Base-by-base conservation (phyloP, 208 protist genomes). In the Leishmania arabica region DNA sequence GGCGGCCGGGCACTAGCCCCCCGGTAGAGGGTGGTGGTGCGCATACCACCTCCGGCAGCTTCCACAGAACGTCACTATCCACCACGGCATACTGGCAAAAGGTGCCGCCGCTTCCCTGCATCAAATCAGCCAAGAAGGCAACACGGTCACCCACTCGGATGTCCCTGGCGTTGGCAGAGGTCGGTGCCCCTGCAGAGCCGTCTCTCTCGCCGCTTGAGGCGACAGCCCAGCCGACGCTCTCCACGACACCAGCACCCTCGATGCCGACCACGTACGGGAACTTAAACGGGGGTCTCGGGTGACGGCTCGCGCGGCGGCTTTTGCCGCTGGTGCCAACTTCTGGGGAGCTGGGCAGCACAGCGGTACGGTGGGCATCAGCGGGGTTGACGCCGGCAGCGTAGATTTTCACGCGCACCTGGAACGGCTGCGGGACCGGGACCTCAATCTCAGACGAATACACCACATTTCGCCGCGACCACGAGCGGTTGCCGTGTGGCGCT, bases 71-170 rank as follows among this genome's bases (percentile, higher is more conserved):
- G 66, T 93, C 85, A 3, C 82, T 81, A 69, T 91, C 81, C 9
- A 94, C 90, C 4, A 92, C 40, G 9, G 88, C 89, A 73, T 95
- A 97, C 70, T 95, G 89, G 71, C 88, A 89, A 82, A 97, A 93
- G 4, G 90, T 90, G 24, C 94, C 94, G 17, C 90, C 85, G 60
- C 34, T 75, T 34, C 75, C 68, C 17, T 84, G 60, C 19, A 71
- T 86, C 17, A 92, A 70, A 77, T 95, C 90, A 3, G 86, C 83
- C 24, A 92, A 42, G 83, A 97, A 93, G 15, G 86, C 81, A 31
- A 97, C 94, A 40, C 88, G 86, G 74, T 96, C 90, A 13, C 94
- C 92, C 9, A 90, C 85, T 2, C 73, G 62, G 21, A 95, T 58
- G 71, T 88, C 75, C 66, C 53, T 68, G 27, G 75, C 51, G 9